Percentiles rank a stretch among this genome's conserved stretches.
These are phyloP conservation scores for Naumovozyma dairenensis DNA, from an alignment of 805 yeast species.

Conservation along the genomic window DNA sequence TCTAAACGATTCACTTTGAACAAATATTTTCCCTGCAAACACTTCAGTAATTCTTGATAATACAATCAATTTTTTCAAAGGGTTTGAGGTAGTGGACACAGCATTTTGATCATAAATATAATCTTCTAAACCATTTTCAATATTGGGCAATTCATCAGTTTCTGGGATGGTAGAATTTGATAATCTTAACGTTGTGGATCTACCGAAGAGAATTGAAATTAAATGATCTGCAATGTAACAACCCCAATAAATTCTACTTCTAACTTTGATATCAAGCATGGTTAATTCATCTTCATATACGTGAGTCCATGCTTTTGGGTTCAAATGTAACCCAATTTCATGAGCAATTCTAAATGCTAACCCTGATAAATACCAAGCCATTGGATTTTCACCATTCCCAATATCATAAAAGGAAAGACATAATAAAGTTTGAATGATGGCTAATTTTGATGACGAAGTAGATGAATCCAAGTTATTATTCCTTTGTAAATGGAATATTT, in stretches of 20 bases:
- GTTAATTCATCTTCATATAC: slow-evolving; percentile 32
- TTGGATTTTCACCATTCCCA: slow-evolving; percentile 43
- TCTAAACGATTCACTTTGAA: slow-evolving; percentile 21
- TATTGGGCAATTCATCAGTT: slow-evolving; percentile 45
- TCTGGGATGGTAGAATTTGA: slow-evolving; percentile 51
- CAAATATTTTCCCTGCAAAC: slow-evolving; percentile 21
- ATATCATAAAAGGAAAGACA: slow-evolving; percentile 49
- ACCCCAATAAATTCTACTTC: slow-evolving; percentile 55
- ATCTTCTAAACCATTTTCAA: slow-evolving; percentile 46
- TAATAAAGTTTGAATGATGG: slow-evolving; percentile 44
- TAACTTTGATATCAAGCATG: slow-evolving; percentile 40
- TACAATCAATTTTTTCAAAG: slow-evolving; percentile 33
- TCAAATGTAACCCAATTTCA: slow-evolving; percentile 48
- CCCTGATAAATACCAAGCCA: slow-evolving; percentile 54
- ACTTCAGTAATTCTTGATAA: slow-evolving; percentile 28
- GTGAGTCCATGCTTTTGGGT: slow-evolving; percentile 44
- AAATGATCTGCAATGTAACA: slow-evolving; percentile 51
- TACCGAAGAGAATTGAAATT: slow-evolving; percentile 43
- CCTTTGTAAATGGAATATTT: slow-evolving; percentile 29
- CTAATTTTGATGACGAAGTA: slow-evolving; percentile 35
- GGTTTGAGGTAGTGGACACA: slow-evolving; percentile 17
- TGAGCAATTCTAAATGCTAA: slow-evolving; percentile 51
- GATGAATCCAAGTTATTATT: slow-evolving; percentile 18
- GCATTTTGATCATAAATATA: slow-evolving; percentile 31
- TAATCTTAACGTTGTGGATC: slow-evolving; percentile 42